Conservation (phyloP, 331 rosid genomes). For the Erythrophleum ivorense region DNA sequence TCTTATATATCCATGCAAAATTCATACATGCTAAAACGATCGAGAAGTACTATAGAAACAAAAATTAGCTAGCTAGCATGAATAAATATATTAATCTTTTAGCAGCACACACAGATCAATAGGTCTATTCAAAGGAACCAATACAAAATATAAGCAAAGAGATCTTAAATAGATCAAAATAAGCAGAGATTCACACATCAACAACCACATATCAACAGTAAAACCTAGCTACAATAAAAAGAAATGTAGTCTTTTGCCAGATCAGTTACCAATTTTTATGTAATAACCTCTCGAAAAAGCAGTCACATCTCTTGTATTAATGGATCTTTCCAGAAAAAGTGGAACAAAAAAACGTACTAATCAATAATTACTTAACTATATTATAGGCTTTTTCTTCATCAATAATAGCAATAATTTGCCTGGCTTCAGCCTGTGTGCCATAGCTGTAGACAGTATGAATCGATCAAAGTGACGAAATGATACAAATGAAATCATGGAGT, state of each 20-base stretch:
- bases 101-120: no score
- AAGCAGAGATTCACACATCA: not conserved
- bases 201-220: not conserved
- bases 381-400: not conserved
- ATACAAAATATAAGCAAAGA: not conserved
- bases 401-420: constrained; percentile 41
- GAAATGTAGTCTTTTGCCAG: not conserved
- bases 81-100: no score
- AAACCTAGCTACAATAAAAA: not conserved
- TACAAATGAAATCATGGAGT: constrained; percentile 20
- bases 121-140: no score
- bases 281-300: no score
- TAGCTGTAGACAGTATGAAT: constrained; percentile 26
- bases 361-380: not conserved
- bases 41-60: no score
- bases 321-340: not conserved
- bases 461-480: not conserved
- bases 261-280: not conserved
- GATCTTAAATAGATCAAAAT: not conserved
- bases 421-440: constrained; percentile 75
- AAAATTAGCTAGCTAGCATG: not conserved
- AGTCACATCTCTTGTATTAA: no score
- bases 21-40: no score
- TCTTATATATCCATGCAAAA: no score
- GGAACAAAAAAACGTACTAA: not conserved